A percentile compares a stretch with the other conserved stretches of the same genome.
phyloP scores from a whole-genome alignment of 2,329 filamentous ascomycete genomes.

The Colletotrichum paranaense region DNA sequence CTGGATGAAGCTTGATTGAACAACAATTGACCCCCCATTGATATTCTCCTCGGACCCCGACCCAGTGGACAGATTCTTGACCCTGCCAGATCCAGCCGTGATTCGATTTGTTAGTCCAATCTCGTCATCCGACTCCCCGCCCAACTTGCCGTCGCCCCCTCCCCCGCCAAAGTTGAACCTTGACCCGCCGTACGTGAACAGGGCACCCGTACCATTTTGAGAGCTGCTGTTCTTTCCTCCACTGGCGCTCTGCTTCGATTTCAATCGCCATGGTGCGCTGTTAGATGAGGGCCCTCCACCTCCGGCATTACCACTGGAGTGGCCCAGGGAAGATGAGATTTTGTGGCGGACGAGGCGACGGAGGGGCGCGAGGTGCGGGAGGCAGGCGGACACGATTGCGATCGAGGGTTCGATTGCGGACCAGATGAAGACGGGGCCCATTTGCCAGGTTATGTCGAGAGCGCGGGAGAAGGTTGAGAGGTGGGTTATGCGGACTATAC shows the following conservation, averaged over 20 bases:
- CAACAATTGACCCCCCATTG: background rate
- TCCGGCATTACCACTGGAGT: background rate
- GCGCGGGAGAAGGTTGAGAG: constrained; percentile 22
- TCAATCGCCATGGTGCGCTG: constrained; percentile 8
- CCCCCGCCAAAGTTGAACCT: constrained; percentile 9
- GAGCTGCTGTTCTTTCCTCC: background rate
- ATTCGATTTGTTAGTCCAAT: constrained; percentile 20
- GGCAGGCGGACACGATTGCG: constrained; percentile 51
- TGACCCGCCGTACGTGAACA: constrained; percentile 26
- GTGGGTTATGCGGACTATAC: constrained; percentile 21
- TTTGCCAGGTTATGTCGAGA: constrained; percentile 28
- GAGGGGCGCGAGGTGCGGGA: constrained; percentile 49
- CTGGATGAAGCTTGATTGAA: background rate
- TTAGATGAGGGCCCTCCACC: background rate
- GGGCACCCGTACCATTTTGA: constrained; percentile 13
- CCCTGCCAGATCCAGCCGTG: background rate
- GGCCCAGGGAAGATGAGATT: background rate
- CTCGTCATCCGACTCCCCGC: constrained; percentile 14
- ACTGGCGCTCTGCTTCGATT: background rate
- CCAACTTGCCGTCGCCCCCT: constrained; percentile 2
- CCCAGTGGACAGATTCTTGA: background rate
- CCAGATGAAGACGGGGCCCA: constrained; percentile 45
- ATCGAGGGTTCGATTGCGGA: constrained; percentile 53
- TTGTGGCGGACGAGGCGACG: constrained; percentile 5
- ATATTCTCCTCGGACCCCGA: constrained; percentile 37